Conservation (phyloP, 257 asterid genomes). For the Ocimum tenuiflorum region DNA sequence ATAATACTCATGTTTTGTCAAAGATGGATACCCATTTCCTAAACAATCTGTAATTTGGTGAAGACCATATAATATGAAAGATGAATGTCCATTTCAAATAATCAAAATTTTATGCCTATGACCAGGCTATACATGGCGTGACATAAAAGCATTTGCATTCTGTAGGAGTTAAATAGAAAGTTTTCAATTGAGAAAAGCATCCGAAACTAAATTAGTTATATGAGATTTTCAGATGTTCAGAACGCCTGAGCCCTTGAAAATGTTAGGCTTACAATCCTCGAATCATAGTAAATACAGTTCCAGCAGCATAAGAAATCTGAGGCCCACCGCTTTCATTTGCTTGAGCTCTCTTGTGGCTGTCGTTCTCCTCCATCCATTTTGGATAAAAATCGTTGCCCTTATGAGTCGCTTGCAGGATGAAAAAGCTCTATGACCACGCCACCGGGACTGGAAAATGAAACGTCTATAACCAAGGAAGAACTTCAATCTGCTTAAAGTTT, state of each 20-base stretch:
- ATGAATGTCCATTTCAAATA: neutral
- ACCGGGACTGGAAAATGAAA: slow-evolving; percentile 54
- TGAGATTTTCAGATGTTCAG: neutral
- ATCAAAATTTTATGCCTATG: neutral
- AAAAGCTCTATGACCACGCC: slow-evolving; percentile 66
- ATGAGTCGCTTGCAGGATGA: slow-evolving; percentile 52
- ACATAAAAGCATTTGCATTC: neutral
- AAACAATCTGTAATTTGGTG: neutral
- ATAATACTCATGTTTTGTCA: too few relatives aligned
- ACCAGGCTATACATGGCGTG: neutral
- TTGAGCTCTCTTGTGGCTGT: slow-evolving; percentile 74
- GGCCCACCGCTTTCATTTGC: slow-evolving; percentile 61
- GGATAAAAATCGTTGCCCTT: slow-evolving; percentile 59
- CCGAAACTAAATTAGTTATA: slow-evolving; percentile 3
- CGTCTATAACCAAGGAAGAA: slow-evolving; percentile 21
- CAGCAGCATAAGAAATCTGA: neutral
- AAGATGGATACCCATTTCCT: neutral
- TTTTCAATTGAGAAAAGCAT: neutral
- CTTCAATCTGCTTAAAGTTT: slow-evolving; percentile 3
- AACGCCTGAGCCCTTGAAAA: too few relatives aligned
- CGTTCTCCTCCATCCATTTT: slow-evolving; percentile 84
- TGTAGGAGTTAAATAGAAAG: neutral
- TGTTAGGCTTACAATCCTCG: neutral
- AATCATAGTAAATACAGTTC: too few relatives aligned
- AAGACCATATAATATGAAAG: neutral